These are phyloP conservation scores for Pestalotiopsis sp. DNA, from an alignment of 2,329 filamentous ascomycete species.

Conservation along the genomic window DNA sequence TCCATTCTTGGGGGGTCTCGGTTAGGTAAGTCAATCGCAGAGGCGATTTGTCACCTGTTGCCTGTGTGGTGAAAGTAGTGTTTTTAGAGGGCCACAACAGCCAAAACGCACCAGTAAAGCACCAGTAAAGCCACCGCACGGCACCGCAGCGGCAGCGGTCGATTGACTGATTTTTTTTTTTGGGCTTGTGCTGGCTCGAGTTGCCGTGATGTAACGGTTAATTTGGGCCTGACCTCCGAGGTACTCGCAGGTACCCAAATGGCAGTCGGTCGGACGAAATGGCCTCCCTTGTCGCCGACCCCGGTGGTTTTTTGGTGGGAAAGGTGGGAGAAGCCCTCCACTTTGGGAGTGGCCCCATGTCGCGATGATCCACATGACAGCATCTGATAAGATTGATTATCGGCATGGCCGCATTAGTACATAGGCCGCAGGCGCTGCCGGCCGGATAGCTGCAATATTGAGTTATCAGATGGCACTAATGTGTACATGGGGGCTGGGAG, in stretches of 20 bases:
- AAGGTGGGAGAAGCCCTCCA: not conserved
- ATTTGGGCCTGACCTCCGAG: not conserved
- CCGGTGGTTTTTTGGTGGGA: not conserved
- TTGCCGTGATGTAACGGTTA: conserved; percentile 8
- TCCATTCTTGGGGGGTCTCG: conserved; percentile 1
- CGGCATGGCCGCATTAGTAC: conserved; percentile 4
- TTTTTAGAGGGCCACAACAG: not conserved
- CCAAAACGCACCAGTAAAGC: too few relatives aligned
- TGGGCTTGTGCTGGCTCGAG: not conserved
- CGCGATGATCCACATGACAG: not conserved
- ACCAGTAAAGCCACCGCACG: too few relatives aligned
- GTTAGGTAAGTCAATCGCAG: conserved; percentile 6
- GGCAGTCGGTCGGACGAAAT: not conserved
- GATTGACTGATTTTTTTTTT: not conserved
- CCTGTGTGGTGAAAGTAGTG: too few relatives aligned
- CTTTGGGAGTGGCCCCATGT: not conserved
- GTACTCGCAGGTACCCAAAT: not conserved
- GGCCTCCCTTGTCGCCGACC: conserved; percentile 4
- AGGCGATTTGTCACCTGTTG: not conserved
- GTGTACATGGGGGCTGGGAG: not conserved
- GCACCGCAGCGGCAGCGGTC: too few relatives aligned
- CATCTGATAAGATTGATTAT: conserved; percentile 28
- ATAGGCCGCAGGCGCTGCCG: not conserved
- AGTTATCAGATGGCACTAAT: conserved; percentile 13
- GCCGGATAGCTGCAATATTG: conserved; percentile 6